Base-by-base conservation (phyloP, 495 filamentous ascomycete species). In the Aspergillus diversus region DNA sequence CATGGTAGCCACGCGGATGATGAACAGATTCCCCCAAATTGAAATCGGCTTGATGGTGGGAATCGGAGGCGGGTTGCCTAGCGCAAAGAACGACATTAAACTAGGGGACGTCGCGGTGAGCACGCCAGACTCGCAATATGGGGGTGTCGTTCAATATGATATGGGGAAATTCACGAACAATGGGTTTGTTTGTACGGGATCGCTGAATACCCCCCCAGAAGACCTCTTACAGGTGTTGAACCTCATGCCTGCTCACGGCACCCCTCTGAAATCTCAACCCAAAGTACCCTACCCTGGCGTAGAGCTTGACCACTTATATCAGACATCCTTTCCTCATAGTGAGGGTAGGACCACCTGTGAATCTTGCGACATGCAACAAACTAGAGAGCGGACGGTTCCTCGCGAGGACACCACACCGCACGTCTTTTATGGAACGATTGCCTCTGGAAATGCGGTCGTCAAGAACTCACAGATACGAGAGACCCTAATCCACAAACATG, bases 21-120 rank as follows among this genome's bases (percentile, higher is more conserved):
- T 62, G 17, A 34, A 11, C 52, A 47, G 33, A 34, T 84, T 84
- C 62, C 69, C 69, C 0, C 71, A 69, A 5, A 61, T 84, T 15
- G 57, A 73, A 17, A 63, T 80, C 39, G 64, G 73, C 15, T 63
- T 86, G 43, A 80, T 84, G 71, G 80, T 85, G 9, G 81, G 81
- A 17, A 79, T 83, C 56, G 79, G 75, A 5, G 80, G 79, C 17
- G 80, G 80, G 17, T 47, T 68, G 3, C 69, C 74, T 4, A 68
- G 56, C 43, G 33, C 48, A 15, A 60, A 55, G 15, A 39, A 63
- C 17, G 70, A 77, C 55, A 69, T 75, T 37, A 62, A 61, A 8
- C 58, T 71, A 1, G 69, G 70, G 6, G 70, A 72, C 57, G 63
- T 73, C 5, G 60, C 69, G 13, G 68, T 73, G 13, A 66, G 70